A percentile compares a stretch with the other conserved stretches of the same genome.
Evolutionary conservation across 2,329 filamentous ascomycete species (phyloP).

Genomic region (Hypocreales sp.): DNA sequence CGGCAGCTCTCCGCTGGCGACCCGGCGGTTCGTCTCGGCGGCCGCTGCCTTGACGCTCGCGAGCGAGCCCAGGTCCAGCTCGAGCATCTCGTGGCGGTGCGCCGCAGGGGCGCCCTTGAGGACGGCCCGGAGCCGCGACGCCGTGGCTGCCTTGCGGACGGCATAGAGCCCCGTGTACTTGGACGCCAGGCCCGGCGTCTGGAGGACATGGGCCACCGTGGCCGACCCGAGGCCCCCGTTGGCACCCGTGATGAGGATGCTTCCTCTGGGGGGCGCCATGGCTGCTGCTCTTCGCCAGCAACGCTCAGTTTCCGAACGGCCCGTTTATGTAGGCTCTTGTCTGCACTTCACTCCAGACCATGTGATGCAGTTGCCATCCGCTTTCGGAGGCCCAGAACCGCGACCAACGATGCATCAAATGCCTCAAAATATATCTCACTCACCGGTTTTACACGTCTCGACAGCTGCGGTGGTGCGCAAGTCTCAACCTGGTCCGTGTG

Average conservation of each 20-base stretch:
- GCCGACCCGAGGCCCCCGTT: constrained; percentile 22
- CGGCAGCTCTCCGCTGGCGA: constrained; percentile 17
- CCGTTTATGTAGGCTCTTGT: no score
- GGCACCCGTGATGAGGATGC: constrained; percentile 20
- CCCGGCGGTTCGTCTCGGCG: constrained; percentile 11
- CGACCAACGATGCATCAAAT: no score
- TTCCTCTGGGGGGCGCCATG: no score
- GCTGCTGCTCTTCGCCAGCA: no score
- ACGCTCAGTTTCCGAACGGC: no score
- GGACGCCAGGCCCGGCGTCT: constrained; percentile 12
- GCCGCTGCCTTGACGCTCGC: constrained; percentile 12
- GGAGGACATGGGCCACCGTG: constrained; percentile 14
- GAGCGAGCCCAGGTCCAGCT: constrained; percentile 16
- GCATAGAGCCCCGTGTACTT: constrained; percentile 19
- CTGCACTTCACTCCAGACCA: no score
- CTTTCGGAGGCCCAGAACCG: no score
- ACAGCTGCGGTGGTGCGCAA: no score
- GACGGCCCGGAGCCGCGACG: constrained; percentile 10
- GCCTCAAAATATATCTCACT: no score
- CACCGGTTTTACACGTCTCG: no score
- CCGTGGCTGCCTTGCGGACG: constrained; percentile 16
- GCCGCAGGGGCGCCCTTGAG: constrained; percentile 7
- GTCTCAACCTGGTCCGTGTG: no score
- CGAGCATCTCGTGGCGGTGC: constrained; percentile 16
- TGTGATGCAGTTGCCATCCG: no score